Conservation (phyloP, 768 basidiomycete genomes). For the Russula dissimulans region DNA sequence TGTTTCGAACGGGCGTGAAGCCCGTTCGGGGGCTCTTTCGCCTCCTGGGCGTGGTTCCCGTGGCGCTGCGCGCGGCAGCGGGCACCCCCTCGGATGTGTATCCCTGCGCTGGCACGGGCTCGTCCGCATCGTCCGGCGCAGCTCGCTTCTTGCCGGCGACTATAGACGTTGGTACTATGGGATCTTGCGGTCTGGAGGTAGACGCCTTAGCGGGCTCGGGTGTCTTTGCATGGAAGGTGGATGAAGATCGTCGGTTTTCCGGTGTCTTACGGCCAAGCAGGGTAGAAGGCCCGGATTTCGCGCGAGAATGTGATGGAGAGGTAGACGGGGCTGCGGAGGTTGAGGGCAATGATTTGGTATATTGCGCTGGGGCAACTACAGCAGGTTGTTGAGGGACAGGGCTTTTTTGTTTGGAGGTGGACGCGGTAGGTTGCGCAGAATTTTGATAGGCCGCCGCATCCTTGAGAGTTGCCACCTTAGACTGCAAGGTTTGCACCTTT, state of each 20-base stretch:
- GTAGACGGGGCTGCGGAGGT: not conserved
- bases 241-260: slow-evolving; percentile 29
- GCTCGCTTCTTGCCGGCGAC: slow-evolving; percentile 56
- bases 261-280: slow-evolving; percentile 45
- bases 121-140: slow-evolving; percentile 70
- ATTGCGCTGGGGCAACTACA: slow-evolving; percentile 8
- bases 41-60: slow-evolving; percentile 46
- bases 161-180: slow-evolving; percentile 29
- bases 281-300: slow-evolving; percentile 38
- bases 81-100: slow-evolving; percentile 46
- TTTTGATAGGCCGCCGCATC: slow-evolving; percentile 25
- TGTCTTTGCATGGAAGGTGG: slow-evolving; percentile 23
- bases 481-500: slow-evolving; percentile 64
- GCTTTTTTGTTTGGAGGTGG: slow-evolving; percentile 17
- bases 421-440: slow-evolving; percentile 15
- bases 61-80: slow-evolving; percentile 28
- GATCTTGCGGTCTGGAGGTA: not conserved
- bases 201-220: slow-evolving; percentile 21
- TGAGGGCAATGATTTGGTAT: slow-evolving; percentile 8
- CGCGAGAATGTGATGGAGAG: slow-evolving; percentile 16
- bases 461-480: slow-evolving; percentile 51
- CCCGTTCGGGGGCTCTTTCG: slow-evolving; percentile 55
- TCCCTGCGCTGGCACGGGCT: slow-evolving; percentile 50
- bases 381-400: slow-evolving; percentile 8
- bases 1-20: slow-evolving; percentile 62